Evolutionary conservation across 2,329 filamentous ascomycete genomes (phyloP), one percentile per base, ranked within the genome.

Genomic region (Arthrobotrys sinensis): DNA sequence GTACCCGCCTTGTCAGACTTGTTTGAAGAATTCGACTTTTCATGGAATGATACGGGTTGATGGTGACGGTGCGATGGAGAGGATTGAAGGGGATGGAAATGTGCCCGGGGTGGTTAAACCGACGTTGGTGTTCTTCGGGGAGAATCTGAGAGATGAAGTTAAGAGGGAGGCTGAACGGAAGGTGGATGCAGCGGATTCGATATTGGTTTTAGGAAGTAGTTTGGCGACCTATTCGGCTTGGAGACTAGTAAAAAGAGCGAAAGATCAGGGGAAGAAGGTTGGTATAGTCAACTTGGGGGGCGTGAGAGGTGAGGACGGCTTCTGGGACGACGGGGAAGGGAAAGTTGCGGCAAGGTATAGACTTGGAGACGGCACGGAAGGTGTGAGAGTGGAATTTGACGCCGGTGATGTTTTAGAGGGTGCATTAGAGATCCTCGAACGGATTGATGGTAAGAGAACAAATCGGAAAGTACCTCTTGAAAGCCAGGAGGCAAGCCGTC

Each of bases 161-260:
- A 97, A 96, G 84, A 84, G 86, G 0, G 90, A 90, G 0, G 95
- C 94, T 0, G 94, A 98, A 83, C 85, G 89, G 32, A 92, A 92
- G 11, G 90, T 98, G 62, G 93, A 97, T 82, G 88, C 88, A 32
- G 92, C 93, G 0, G 90, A 90, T 4, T 89, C 90, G 76, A 85
- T 98, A 40, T 86, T 98, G 21, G 88, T 98, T 7, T 84, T 98
- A 14, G 96, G 94, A 3, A 97, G 93, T 40, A 97, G 93, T 79
- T 87, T 98, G 57, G 96, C 96, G 4, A 98, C 96, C 0, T 98
- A 97, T 84, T 97, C 94, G 10, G 96, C 96, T 0, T 99, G 94
- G 94, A 88, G 95, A 73, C 85, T 99, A 68, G 93, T 92, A 1
- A 95, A 94, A 85, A 87, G 91, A 76, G 96, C 95, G 34, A 91